These are phyloP conservation scores for Sporothrix pallida DNA, from an alignment of 2,329 filamentous ascomycete species.

Conservation along the genomic window DNA sequence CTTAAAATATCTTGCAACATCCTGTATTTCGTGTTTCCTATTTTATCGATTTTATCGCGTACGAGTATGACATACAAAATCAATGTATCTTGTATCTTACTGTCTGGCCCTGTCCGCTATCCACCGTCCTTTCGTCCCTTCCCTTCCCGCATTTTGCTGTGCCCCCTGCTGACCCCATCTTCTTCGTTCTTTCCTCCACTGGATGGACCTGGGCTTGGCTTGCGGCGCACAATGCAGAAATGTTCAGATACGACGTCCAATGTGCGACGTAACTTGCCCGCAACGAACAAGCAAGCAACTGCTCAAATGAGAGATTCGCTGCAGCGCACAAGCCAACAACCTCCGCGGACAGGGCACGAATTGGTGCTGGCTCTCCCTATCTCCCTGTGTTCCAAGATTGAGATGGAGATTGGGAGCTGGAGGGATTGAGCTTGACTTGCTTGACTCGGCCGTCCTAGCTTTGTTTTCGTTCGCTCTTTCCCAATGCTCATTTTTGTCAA, in stretches of 20 bases:
- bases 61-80: too few species aligned
- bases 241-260: conserved; percentile 2
- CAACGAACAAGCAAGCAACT: background rate
- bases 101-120: background rate
- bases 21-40: background rate
- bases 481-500: background rate
- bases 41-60: conserved; percentile 19
- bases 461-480: conserved; percentile 5
- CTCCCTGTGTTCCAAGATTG: conserved; percentile 10
- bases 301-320: background rate
- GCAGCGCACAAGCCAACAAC: conserved; percentile 15
- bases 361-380: background rate
- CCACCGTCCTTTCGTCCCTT: background rate
- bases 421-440: background rate
- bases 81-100: too few species aligned
- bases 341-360: conserved; percentile 4
- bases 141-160: background rate
- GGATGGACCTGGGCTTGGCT: conserved; percentile 9
- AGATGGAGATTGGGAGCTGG: too few species aligned
- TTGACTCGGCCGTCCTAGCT: background rate
- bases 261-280: conserved; percentile 15
- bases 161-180: conserved; percentile 18
- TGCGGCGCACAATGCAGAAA: conserved; percentile 11
- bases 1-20: too few species aligned
- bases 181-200: conserved; percentile 10